Evolutionary conservation across 2,329 filamentous ascomycete genomes (phyloP).

Genomic region (Magnaporthiopsis poae): DNA sequence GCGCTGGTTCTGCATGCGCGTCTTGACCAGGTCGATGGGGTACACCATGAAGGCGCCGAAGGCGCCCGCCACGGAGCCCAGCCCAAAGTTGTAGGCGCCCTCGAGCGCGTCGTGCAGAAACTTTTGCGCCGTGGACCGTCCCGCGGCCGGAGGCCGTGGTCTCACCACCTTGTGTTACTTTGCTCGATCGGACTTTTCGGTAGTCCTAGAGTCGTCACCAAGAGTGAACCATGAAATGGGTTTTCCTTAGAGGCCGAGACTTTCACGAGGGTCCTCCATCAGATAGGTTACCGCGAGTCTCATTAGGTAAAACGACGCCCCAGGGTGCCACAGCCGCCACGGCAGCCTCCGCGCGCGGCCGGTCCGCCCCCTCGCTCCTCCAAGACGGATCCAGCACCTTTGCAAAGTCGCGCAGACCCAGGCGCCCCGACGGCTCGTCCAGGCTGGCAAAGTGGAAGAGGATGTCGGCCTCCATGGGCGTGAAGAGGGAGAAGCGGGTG

Average conservation of each 20-base stretch:
- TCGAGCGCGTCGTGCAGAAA: constrained; percentile 58
- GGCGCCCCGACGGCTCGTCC: constrained; percentile 75
- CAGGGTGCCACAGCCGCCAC: constrained; percentile 22
- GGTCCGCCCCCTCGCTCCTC: constrained; percentile 48
- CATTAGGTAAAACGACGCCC: too few relatives aligned
- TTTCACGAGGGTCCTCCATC: too few relatives aligned
- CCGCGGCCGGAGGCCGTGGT: too few relatives aligned
- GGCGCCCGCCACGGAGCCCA: constrained; percentile 83
- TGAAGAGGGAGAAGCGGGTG: constrained; percentile 90
- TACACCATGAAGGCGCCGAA: constrained; percentile 99
- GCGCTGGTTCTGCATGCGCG: constrained; percentile 94
- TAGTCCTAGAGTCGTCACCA: too few relatives aligned
- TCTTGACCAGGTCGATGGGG: constrained; percentile 97
- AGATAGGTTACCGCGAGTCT: too few relatives aligned
- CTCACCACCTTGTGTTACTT: too few relatives aligned
- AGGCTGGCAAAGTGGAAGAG: constrained; percentile 96
- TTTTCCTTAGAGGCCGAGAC: too few relatives aligned
- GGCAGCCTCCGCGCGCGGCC: constrained; percentile 29
- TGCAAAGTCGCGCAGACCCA: constrained; percentile 75
- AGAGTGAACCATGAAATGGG: too few relatives aligned
- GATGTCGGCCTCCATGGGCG: constrained; percentile 96
- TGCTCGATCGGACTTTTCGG: too few relatives aligned
- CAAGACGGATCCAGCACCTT: constrained; percentile 93
- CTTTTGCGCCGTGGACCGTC: constrained; percentile 44
- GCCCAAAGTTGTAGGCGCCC: constrained; percentile 78